phyloP scores from a whole-genome alignment of 495 filamentous ascomycete species.

The Cudoniella acicularis region DNA sequence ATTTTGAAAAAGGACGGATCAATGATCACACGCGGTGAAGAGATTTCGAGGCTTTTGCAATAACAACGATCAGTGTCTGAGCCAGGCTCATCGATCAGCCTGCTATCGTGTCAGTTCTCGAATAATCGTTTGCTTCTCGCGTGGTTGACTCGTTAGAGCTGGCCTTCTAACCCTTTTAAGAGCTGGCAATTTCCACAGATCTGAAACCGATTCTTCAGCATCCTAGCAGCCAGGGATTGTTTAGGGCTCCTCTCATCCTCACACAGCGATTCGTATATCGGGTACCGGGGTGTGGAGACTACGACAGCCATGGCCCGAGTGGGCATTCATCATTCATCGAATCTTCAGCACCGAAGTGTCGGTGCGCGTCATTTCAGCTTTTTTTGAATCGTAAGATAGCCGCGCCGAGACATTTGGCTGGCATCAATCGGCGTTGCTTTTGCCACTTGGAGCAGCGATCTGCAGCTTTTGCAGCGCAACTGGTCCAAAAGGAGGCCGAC shows the following conservation, averaged over 20 bases:
- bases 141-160: not conserved
- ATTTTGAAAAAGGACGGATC: no score
- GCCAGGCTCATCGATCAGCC: no score
- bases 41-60: not conserved
- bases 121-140: not conserved
- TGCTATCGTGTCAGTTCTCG: not conserved
- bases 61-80: not conserved
- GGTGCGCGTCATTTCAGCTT: not conserved
- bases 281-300: no score
- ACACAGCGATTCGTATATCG: not conserved
- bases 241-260: not conserved
- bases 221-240: not conserved
- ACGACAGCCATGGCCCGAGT: not conserved
- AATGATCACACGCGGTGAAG: no score
- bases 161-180: not conserved
- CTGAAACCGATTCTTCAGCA: slow-evolving; percentile 3
- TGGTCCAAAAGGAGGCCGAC: no score
- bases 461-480: no score
- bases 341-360: no score
- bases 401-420: not conserved
- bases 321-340: no score
- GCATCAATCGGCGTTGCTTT: no score
- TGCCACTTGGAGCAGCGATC: no score
- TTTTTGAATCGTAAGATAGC: not conserved
- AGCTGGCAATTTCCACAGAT: not conserved